Evolutionary conservation across 345 rosid genomes (phyloP).

Genomic region (Eucalyptus cloeziana): DNA sequence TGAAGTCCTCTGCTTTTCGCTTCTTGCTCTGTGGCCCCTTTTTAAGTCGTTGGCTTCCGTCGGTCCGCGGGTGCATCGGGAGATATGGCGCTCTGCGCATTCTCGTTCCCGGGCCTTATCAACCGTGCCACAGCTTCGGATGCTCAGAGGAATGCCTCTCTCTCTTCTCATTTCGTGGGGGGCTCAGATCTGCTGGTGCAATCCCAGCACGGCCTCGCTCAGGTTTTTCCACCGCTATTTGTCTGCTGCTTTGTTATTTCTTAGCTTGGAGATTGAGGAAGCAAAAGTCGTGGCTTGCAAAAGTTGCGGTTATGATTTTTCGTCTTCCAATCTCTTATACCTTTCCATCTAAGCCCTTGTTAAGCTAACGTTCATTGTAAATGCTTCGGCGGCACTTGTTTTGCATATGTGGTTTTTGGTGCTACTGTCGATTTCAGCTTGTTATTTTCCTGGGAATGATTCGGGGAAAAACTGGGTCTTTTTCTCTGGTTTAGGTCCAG

Average conservation of each 20-base stretch:
- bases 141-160: constrained; percentile 12
- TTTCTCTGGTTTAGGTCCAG: constrained; percentile 23
- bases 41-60: not conserved
- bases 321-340: not conserved
- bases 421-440: not conserved
- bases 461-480: not conserved
- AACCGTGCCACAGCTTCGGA: constrained; percentile 20
- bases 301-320: not conserved
- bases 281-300: not conserved
- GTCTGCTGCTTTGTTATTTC: not conserved
- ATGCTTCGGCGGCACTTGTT: not conserved
- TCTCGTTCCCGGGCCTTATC: constrained; percentile 47
- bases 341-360: not conserved
- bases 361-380: not conserved
- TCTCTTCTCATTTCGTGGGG: constrained; percentile 15
- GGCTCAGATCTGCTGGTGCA: constrained; percentile 36
- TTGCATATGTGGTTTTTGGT: not conserved
- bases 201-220: constrained; percentile 17
- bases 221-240: constrained; percentile 4
- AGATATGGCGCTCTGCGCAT: constrained; percentile 60
- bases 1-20: not conserved
- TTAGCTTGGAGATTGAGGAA: not conserved
- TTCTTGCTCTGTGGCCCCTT: not conserved
- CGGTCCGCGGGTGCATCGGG: not conserved
- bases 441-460: not conserved